phyloP scores from a whole-genome alignment of 331 rosid species.

The Dryas integrifolia region DNA sequence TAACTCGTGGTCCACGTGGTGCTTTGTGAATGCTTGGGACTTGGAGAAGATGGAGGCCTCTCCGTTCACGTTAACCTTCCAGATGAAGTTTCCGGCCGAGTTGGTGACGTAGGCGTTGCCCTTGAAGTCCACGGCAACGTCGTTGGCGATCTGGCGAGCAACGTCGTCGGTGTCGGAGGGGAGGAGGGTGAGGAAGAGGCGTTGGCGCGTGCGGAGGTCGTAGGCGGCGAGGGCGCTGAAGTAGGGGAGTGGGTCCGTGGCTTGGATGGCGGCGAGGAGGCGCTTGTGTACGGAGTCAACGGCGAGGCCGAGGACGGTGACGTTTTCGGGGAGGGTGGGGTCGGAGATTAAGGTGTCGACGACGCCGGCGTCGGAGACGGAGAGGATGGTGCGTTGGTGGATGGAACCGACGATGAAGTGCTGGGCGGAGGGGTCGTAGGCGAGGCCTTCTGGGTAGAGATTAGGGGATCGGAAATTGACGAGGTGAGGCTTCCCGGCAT shows the following conservation, averaged over 20 bases:
- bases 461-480: constrained; percentile 68
- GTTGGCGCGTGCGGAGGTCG: constrained; percentile 55
- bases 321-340: constrained; percentile 56
- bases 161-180: constrained; percentile 20
- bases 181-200: constrained; percentile 59
- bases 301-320: constrained; percentile 57
- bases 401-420: constrained; percentile 67
- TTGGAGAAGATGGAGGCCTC: constrained; percentile 60
- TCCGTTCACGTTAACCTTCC: constrained; percentile 64
- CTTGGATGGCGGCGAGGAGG: constrained; percentile 64
- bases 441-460: constrained; percentile 69
- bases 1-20: constrained; percentile 34
- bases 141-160: constrained; percentile 47
- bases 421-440: constrained; percentile 64
- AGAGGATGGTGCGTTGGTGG: constrained; percentile 46
- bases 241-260: constrained; percentile 36
- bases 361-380: constrained; percentile 68
- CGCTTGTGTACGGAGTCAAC: constrained; percentile 56
- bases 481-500: constrained; percentile 43
- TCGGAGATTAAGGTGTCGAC: constrained; percentile 61
- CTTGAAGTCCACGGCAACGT: constrained; percentile 54
- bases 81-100: constrained; percentile 57
- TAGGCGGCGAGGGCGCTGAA: constrained; percentile 77
- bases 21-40: constrained; percentile 41
- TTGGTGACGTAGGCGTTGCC: constrained; percentile 89